phyloP scores from a whole-genome alignment of 2,329 filamentous ascomycete genomes.

The Juglanconis sp. region DNA sequence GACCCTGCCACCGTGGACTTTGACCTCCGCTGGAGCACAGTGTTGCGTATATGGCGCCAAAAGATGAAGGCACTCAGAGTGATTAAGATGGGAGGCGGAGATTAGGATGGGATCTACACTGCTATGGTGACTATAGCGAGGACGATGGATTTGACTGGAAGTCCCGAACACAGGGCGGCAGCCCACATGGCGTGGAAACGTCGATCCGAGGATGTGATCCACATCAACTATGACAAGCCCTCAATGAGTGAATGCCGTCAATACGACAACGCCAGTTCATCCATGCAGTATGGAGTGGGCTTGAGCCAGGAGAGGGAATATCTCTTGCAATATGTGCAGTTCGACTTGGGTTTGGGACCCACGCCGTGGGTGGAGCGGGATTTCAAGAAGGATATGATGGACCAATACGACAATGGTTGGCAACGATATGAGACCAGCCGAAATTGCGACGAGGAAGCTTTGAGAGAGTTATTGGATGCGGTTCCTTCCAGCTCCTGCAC shows the following conservation, averaged over 20 bases:
- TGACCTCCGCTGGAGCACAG: constrained; percentile 3
- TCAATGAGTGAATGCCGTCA: not conserved
- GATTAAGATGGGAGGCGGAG: constrained; percentile 9
- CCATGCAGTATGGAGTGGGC: not conserved
- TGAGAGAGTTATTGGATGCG: not conserved
- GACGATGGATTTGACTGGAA: not conserved
- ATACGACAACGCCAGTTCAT: not conserved
- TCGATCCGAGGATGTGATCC: not conserved
- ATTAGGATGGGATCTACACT: not conserved
- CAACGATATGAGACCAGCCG: not conserved
- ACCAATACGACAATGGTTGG: constrained; percentile 3
- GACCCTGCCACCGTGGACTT: not conserved
- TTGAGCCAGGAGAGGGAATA: not conserved
- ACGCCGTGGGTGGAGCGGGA: constrained; percentile 7
- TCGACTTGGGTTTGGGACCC: not conserved
- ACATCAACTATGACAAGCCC: constrained; percentile 7
- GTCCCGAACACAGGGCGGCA: not conserved
- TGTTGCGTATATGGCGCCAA: not conserved
- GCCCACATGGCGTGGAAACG: not conserved
- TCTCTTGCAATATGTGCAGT: constrained; percentile 8
- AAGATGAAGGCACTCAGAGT: constrained; percentile 4
- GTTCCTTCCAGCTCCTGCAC: not conserved
- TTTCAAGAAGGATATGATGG: not conserved
- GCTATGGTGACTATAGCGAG: not conserved
- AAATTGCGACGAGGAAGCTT: not conserved